phyloP scores from a whole-genome alignment of 2,329 filamentous ascomycete genomes.

The Emmonsia crescens region DNA sequence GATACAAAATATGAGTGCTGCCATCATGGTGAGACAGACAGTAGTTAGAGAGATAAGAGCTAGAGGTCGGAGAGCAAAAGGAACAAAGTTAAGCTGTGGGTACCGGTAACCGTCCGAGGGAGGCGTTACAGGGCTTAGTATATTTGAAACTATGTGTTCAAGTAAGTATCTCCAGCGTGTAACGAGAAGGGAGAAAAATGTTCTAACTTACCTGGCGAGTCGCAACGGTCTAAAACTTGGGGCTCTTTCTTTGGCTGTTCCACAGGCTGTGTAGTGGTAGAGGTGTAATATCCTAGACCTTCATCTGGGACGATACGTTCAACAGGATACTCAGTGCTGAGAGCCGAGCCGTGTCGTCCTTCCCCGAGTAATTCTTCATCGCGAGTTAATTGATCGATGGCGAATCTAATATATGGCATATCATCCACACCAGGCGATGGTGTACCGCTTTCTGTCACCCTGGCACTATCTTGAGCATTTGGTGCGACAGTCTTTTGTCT shows the following conservation, averaged over 20 bases:
- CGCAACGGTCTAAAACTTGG: conserved; percentile 3
- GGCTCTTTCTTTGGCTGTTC: conserved; percentile 19
- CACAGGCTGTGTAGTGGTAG: conserved; percentile 22
- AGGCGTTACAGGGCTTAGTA: conserved; percentile 39
- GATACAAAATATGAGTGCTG: conserved; percentile 60
- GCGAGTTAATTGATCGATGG: conserved; percentile 74
- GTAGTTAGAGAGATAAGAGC: conserved; percentile 52
- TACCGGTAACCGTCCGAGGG: conserved; percentile 35
- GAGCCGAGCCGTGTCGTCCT: conserved; percentile 39
- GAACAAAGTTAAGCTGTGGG: conserved; percentile 56
- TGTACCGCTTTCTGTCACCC: conserved; percentile 27
- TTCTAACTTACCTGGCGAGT: conserved; percentile 2
- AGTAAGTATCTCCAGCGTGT: neutral
- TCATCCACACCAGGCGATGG: conserved; percentile 72
- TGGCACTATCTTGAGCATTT: conserved; percentile 20
- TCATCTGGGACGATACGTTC: conserved; percentile 41
- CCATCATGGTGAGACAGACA: conserved; percentile 58
- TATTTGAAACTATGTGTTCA: conserved; percentile 25
- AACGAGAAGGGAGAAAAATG: neutral
- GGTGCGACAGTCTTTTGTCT: conserved; percentile 5
- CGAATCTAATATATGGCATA: conserved; percentile 78
- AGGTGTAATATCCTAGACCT: conserved; percentile 33
- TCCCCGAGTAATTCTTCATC: conserved; percentile 53
- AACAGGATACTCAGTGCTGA: conserved; percentile 38
- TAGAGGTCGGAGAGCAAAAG: conserved; percentile 56